Evolutionary conservation across 1,139 yeast genomes (phyloP).

Genomic region (Eremothecium sinecaudum): DNA sequence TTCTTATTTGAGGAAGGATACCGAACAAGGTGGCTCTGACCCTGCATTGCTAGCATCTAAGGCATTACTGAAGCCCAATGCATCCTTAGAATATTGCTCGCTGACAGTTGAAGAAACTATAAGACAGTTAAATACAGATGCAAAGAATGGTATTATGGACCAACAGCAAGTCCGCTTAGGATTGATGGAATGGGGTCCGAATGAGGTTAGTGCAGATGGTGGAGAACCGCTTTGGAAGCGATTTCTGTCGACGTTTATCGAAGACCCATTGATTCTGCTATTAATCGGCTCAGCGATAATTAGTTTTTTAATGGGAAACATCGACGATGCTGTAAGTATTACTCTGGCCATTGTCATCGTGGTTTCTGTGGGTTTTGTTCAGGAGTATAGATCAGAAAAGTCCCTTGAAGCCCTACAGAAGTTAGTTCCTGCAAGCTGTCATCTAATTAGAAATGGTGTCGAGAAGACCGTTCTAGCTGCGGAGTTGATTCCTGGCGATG

Average conservation of each 20-base stretch:
- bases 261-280: constrained; percentile 78
- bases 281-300: constrained; percentile 81
- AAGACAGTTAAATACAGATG: constrained; percentile 52
- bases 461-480: constrained; percentile 76
- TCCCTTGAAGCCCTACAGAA: constrained; percentile 84
- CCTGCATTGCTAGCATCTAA: constrained; percentile 14
- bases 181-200: constrained; percentile 58
- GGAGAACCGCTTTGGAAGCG: constrained; percentile 45
- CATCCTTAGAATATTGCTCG: constrained; percentile 41
- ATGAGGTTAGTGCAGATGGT: constrained; percentile 24
- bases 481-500: constrained; percentile 85
- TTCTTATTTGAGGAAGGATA: constrained; percentile 14
- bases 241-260: constrained; percentile 70
- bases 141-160: constrained; percentile 48
- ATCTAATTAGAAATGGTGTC: constrained; percentile 70
- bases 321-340: constrained; percentile 85
- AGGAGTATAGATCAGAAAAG: constrained; percentile 90
- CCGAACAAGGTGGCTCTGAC: constrained; percentile 6
- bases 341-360: constrained; percentile 83
- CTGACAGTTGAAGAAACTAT: constrained; percentile 54
- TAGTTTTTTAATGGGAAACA: constrained; percentile 83
- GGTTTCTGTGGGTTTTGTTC: constrained; percentile 91
- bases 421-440: constrained; percentile 89
- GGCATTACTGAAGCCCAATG: constrained; percentile 26
- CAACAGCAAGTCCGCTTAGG: constrained; percentile 63